Evolutionary conservation across 1,284 basidiomycete genomes (phyloP), one percentile per base, ranked within the genome.

Genomic region (Salmacisia buchloeana): DNA sequence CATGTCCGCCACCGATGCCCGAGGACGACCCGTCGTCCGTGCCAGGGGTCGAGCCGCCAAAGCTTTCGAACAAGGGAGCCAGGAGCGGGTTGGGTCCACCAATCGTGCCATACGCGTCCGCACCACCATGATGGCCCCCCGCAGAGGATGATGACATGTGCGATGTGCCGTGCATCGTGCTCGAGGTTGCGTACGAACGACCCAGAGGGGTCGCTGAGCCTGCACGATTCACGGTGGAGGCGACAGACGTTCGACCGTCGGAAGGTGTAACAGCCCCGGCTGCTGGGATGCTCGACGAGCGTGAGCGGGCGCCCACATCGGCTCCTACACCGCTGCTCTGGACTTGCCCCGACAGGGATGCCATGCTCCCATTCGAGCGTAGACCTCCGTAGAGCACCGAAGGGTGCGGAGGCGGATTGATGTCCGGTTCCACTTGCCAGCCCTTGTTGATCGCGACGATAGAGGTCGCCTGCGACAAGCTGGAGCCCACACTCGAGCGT

Each of bases 341-440:
- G 18, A n/a, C 18, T 43, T 43, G 39, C 15, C 39, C 23, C 39
- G 6, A 3, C 39, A 43, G 23, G 3, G 39, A 43, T 5, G 39
- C 39, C 39, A 43, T 6, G 23, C 39, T 43, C 6, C 39, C 18
- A 21, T 21, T 43, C 6, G 6, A 4, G 23, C 39, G 39, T 18
- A 31, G 49, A 33, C 49, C n/a, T n/a, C n/a, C 49, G 29, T 54
- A 54, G 18, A 54, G 23, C 25, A 29, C 29, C 29, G 49, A 54
- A n/a, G 49, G 49, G 29, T 54, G 49, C 34, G n/a, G n/a, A 3
- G 49, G 49, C 21, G 49, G 49, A 29, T 54, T 54, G 23, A 31
- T n/a, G 21, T 54, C 49, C 25, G 49, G 49, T n/a, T 54, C 49
- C 12, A 54, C 49, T 29, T 54, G 49, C 49, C 49, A 54, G 3